A percentile compares a stretch with the other conserved stretches of the same genome.
Evolutionary conservation across 192 early-diverging fungal species (phyloP).

Genomic region (Oehlia diaphana): DNA sequence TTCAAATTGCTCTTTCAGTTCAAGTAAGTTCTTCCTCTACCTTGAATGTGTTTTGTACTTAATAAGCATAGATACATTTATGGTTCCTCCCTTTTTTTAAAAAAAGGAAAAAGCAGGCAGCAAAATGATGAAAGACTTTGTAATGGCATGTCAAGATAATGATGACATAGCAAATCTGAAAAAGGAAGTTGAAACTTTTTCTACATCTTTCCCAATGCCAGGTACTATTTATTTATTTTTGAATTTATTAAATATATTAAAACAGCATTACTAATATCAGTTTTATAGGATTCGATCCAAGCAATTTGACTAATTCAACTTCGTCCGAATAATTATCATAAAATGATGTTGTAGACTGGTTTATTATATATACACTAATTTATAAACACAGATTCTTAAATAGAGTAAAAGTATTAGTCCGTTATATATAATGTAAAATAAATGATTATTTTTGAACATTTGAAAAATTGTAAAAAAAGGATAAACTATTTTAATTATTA

Average conservation of each 20-base stretch:
- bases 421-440: too few relatives aligned
- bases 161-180: conserved; percentile 81
- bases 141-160: conserved; percentile 73
- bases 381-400: too few relatives aligned
- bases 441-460: too few relatives aligned
- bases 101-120: conserved; percentile 61
- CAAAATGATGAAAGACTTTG: conserved; percentile 99
- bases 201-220: conserved; percentile 96
- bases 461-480: too few relatives aligned
- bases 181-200: conserved; percentile 90
- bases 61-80: background rate
- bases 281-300: conserved; percentile 15
- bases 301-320: background rate
- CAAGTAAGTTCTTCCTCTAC: conserved; percentile 51
- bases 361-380: too few relatives aligned
- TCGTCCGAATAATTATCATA: background rate
- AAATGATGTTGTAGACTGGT: too few relatives aligned
- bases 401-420: too few relatives aligned
- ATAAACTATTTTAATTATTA: too few relatives aligned
- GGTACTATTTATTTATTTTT: conserved; percentile 44
- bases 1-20: conserved; percentile 83
- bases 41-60: background rate
- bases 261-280: background rate
- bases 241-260: background rate
- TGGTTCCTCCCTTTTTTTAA: background rate